A percentile compares a stretch with the other conserved stretches of the same genome.
Evolutionary conservation across 108 stramenopile genomes (phyloP).

Genomic region (Stephanodiscus triporus): DNA sequence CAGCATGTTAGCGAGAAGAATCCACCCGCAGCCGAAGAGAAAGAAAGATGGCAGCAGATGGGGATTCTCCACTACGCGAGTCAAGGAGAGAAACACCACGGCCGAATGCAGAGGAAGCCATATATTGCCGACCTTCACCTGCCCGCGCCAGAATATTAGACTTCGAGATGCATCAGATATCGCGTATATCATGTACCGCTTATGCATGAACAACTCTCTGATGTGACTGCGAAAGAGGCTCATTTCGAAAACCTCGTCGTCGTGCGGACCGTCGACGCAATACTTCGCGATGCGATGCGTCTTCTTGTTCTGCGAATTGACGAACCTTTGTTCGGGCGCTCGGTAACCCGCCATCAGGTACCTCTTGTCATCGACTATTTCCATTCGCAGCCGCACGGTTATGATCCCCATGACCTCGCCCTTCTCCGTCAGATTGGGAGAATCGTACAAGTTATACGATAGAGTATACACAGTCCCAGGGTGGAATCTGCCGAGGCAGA

Average conservation of each 20-base stretch:
- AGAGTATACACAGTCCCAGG: slow-evolving; percentile 64
- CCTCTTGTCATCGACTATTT: slow-evolving; percentile 55
- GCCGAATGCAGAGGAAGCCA: slow-evolving; percentile 74
- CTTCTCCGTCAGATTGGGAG: slow-evolving; percentile 55
- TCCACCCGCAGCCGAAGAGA: slow-evolving; percentile 62
- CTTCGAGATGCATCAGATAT: slow-evolving; percentile 48
- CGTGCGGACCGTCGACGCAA: slow-evolving; percentile 43
- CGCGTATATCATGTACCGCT: slow-evolving; percentile 34
- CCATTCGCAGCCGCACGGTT: slow-evolving; percentile 66
- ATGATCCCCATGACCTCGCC: slow-evolving; percentile 61
- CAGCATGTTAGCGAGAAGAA: slow-evolving; percentile 69
- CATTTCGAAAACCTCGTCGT: slow-evolving; percentile 66
- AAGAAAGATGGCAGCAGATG: slow-evolving; percentile 52
- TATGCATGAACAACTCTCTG: slow-evolving; percentile 69
- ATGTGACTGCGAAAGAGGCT: slow-evolving; percentile 69
- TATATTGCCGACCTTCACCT: slow-evolving; percentile 57
- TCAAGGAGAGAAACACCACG: slow-evolving; percentile 54
- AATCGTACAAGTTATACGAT: slow-evolving; percentile 58
- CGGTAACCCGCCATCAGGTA: slow-evolving; percentile 41
- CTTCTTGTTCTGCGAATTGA: slow-evolving; percentile 66
- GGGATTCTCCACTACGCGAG: slow-evolving; percentile 65
- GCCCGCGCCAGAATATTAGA: slow-evolving; percentile 77
- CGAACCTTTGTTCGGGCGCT: slow-evolving; percentile 18
- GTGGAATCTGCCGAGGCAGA: slow-evolving; percentile 61
- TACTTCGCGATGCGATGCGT: slow-evolving; percentile 65